Conservation (phyloP, 805 yeast genomes). For the Yarrowia sp. region DNA sequence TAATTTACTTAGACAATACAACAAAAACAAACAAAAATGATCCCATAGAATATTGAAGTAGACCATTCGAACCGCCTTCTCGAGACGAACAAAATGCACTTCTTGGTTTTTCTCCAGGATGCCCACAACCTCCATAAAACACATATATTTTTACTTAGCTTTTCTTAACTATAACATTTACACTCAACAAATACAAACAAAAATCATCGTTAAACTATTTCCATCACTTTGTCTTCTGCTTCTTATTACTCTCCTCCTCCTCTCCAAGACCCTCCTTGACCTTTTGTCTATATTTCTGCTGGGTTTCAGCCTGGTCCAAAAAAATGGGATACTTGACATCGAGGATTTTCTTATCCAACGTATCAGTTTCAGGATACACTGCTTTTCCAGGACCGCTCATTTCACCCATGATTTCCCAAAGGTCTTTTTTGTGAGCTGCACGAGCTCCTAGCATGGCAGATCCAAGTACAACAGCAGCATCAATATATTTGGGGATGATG, state of each 20-base stretch:
- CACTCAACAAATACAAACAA: no score
- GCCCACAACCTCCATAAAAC: no score
- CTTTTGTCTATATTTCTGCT: constrained; percentile 68
- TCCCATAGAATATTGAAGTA: no score
- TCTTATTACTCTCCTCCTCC: constrained; percentile 3
- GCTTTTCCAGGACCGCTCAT: constrained; percentile 82
- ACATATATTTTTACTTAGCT: no score
- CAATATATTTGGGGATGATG: constrained; percentile 90
- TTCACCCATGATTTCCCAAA: constrained; percentile 85
- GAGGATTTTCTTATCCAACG: constrained; percentile 69
- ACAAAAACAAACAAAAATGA: no score
- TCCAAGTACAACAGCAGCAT: constrained; percentile 96
- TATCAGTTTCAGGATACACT: constrained; percentile 61
- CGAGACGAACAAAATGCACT: no score
- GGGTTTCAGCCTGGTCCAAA: constrained; percentile 82
- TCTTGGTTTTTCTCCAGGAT: no score
- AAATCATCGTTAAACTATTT: no score
- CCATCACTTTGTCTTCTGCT: not conserved
- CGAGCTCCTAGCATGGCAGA: constrained; percentile 93
- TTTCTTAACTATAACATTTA: no score
- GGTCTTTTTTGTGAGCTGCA: constrained; percentile 56
- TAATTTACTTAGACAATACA: no score
- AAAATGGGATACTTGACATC: constrained; percentile 79
- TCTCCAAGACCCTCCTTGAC: constrained; percentile 41
- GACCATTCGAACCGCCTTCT: no score